Evolutionary conservation across 441 rosid species (phyloP).

Genomic region (Populus hybrid): DNA sequence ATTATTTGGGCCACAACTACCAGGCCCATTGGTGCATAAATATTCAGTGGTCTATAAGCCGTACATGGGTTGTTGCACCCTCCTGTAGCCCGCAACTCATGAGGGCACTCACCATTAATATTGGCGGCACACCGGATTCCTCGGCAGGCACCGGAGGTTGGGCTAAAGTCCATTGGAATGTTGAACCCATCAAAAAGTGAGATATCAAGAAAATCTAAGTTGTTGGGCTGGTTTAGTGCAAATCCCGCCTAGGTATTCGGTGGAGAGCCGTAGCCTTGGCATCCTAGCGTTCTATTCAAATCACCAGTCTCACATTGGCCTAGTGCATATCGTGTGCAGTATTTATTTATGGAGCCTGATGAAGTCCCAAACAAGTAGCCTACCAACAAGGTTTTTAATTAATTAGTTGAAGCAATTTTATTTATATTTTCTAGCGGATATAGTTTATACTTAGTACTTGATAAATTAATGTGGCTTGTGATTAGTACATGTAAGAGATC

Average conservation of each 20-base stretch:
- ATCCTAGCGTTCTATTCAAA: conserved; percentile 28
- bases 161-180: conserved; percentile 50
- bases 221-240: conserved; percentile 35
- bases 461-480: no score
- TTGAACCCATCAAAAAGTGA: conserved; percentile 45
- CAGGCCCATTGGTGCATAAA: conserved; percentile 35
- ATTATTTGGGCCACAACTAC: conserved; percentile 22
- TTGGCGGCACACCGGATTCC: conserved; percentile 40
- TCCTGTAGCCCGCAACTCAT: conserved; percentile 21
- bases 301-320: conserved; percentile 38
- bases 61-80: conserved; percentile 52
- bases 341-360: background rate
- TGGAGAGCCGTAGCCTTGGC: conserved; percentile 37
- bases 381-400: no score
- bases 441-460: no score
- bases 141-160: conserved; percentile 20
- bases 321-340: background rate
- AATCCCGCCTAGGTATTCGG: conserved; percentile 46
- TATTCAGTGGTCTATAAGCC: conserved; percentile 29
- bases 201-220: conserved; percentile 38
- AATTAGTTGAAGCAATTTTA: no score
- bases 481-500: no score
- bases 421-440: rapidly evolving
- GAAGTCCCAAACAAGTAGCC: no score
- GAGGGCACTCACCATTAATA: conserved; percentile 43